A percentile compares a stretch with the other conserved stretches of the same genome.
Conservation (phyloP, 768 basidiomycete genomes). For the Roridomyces roridus region DNA sequence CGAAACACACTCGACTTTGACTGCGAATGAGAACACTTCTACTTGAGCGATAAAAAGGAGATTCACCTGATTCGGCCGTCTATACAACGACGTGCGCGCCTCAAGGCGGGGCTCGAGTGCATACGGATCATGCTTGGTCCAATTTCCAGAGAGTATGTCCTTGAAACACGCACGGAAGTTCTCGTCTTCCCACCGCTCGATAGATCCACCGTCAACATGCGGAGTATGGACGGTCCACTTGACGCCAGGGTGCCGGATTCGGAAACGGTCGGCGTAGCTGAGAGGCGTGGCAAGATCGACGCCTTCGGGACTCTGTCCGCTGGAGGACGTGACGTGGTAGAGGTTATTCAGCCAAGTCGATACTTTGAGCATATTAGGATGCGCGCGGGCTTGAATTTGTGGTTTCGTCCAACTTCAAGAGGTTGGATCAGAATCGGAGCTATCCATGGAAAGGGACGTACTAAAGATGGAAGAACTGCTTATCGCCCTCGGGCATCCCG, state of each 20-base stretch:
- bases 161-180: slow-evolving; percentile 53
- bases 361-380: slow-evolving; percentile 57
- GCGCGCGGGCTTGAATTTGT: slow-evolving; percentile 61
- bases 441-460: slow-evolving; percentile 28
- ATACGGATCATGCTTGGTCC: slow-evolving; percentile 62
- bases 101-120: slow-evolving; percentile 55
- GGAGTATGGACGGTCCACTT: slow-evolving; percentile 47
- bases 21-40: neutral
- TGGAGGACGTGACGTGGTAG: slow-evolving; percentile 45
- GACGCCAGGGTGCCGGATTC: slow-evolving; percentile 64
- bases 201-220: slow-evolving; percentile 49
- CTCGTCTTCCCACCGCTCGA: slow-evolving; percentile 68
- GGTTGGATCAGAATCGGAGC: neutral
- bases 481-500: slow-evolving; percentile 53
- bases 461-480: slow-evolving; percentile 69
- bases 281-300: slow-evolving; percentile 60
- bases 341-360: slow-evolving; percentile 57
- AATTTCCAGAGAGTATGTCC: slow-evolving; percentile 56
- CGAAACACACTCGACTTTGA: slow-evolving; percentile 42
- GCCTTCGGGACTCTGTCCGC: slow-evolving; percentile 38
- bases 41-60: neutral
- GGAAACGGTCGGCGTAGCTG: slow-evolving; percentile 65
- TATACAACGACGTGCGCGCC: slow-evolving; percentile 60
- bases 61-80: slow-evolving; percentile 46
- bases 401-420: slow-evolving; percentile 36